Conservation (phyloP, 2,329 filamentous ascomycete species). For the Peltaster fructicola region DNA sequence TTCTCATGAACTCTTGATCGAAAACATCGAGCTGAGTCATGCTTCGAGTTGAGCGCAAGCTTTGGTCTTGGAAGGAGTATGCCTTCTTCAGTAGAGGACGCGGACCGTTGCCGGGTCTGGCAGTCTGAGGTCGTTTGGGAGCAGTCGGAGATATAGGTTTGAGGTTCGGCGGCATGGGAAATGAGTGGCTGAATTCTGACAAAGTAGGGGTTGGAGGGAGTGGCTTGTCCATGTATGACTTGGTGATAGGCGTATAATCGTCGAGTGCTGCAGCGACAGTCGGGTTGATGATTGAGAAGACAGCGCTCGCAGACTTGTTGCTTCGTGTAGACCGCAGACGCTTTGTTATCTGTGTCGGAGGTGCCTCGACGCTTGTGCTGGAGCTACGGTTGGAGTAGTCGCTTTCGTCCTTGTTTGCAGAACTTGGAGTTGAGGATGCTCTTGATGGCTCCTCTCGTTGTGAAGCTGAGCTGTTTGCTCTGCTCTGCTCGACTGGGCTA, state of each 20-base stretch:
- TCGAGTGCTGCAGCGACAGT: not conserved
- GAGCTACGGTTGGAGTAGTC: slow-evolving; percentile 21
- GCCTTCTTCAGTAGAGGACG: not conserved
- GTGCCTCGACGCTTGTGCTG: slow-evolving; percentile 9
- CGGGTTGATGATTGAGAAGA: not conserved
- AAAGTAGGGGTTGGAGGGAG: slow-evolving; percentile 7
- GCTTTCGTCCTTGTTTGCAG: slow-evolving; percentile 20
- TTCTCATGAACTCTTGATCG: slow-evolving; percentile 5
- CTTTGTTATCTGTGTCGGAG: slow-evolving; percentile 5
- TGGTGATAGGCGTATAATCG: no score
- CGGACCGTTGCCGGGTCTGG: not conserved
- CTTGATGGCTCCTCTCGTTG: slow-evolving; percentile 8
- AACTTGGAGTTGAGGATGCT: slow-evolving; percentile 19
- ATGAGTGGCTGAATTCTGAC: slow-evolving; percentile 3
- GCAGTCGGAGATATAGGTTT: slow-evolving; percentile 1
- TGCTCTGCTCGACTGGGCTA: slow-evolving; percentile 3
- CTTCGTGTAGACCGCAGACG: slow-evolving; percentile 1
- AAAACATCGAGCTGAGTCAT: slow-evolving; percentile 4
- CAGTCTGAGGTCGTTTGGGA: not conserved
- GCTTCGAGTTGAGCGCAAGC: not conserved
- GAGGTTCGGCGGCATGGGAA: slow-evolving; percentile 3
- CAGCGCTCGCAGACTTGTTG: not conserved
- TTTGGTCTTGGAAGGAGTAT: not conserved
- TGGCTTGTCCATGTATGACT: slow-evolving; percentile 11
- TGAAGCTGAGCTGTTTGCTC: no score